Evolutionary conservation across 148 eudicot species (phyloP).

Genomic region (Hydrangea macrophylla): DNA sequence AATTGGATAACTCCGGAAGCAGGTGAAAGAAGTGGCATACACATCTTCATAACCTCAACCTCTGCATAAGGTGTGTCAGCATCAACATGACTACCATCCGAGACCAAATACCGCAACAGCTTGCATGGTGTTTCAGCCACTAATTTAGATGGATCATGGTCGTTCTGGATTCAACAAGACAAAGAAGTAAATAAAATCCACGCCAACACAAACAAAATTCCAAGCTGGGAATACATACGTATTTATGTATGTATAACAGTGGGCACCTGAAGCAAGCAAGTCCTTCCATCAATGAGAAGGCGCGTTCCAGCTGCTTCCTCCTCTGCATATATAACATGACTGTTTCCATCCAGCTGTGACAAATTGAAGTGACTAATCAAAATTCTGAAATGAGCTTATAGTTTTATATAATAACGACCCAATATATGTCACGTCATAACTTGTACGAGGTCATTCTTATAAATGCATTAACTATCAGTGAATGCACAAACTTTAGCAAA

Average conservation of each 20-base stretch:
- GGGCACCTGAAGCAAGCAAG: constrained; percentile 96
- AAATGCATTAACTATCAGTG: neutral
- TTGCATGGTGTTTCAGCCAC: constrained; percentile 99
- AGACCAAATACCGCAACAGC: constrained; percentile 75
- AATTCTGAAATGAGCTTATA: neutral
- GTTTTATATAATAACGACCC: neutral
- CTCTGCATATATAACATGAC: constrained; percentile 97
- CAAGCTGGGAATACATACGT: constrained; percentile 11
- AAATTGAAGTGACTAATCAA: constrained; percentile 16
- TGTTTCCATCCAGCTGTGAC: constrained; percentile 90
- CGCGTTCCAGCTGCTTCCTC: constrained; percentile 99
- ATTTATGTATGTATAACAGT: no score
- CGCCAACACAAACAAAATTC: constrained; percentile 13
- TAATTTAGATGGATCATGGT: constrained; percentile 97
- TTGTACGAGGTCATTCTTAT: neutral
- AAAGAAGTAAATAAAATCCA: constrained; percentile 12
- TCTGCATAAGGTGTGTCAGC: constrained; percentile 97
- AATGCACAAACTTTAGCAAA: neutral
- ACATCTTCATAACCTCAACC: constrained; percentile 99
- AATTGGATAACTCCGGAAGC: constrained; percentile 84
- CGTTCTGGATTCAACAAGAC: constrained; percentile 58
- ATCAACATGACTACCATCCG: constrained; percentile 88
- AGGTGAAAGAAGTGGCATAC: constrained; percentile 99
- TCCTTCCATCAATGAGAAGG: constrained; percentile 98
- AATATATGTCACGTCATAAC: neutral